Conservation (phyloP, 2,329 filamentous ascomycete genomes). For the Cladobotryum protrusum region DNA sequence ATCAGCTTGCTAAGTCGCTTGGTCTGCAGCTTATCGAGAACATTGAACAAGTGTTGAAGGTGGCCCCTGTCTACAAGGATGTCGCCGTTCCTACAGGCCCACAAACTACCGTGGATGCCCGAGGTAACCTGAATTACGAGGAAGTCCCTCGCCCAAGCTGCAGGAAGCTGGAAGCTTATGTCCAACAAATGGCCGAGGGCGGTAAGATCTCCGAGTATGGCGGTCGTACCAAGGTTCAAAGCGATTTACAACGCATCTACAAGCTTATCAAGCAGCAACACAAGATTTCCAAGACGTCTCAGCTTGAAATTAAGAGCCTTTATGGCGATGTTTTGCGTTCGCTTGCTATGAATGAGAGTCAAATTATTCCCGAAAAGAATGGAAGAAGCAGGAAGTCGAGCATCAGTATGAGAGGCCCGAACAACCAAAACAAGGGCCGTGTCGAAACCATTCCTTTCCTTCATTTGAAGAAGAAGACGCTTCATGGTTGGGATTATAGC, state of each 20-base stretch:
- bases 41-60: constrained; percentile 83
- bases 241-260: constrained; percentile 90
- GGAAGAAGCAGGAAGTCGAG: constrained; percentile 55
- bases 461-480: constrained; percentile 88
- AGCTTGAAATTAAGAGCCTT: constrained; percentile 90
- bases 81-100: constrained; percentile 88
- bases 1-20: constrained; percentile 93
- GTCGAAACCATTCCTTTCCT: constrained; percentile 97
- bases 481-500: constrained; percentile 98
- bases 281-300: constrained; percentile 92
- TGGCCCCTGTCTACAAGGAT: constrained; percentile 90
- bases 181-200: constrained; percentile 96
- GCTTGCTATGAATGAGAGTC: constrained; percentile 94
- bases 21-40: constrained; percentile 93
- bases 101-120: constrained; percentile 83
- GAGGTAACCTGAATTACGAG: constrained; percentile 87
- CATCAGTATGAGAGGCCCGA: constrained; percentile 38
- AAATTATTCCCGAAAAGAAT: constrained; percentile 87
- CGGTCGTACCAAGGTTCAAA: constrained; percentile 96
- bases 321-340: constrained; percentile 94
- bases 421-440: constrained; percentile 71
- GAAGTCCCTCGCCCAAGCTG: constrained; percentile 83
- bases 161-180: constrained; percentile 96
- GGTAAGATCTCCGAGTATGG: constrained; percentile 98
- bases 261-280: constrained; percentile 98